Base-by-base conservation (phyloP, 495 filamentous ascomycete genomes). In the Lophiotrema nucula region DNA sequence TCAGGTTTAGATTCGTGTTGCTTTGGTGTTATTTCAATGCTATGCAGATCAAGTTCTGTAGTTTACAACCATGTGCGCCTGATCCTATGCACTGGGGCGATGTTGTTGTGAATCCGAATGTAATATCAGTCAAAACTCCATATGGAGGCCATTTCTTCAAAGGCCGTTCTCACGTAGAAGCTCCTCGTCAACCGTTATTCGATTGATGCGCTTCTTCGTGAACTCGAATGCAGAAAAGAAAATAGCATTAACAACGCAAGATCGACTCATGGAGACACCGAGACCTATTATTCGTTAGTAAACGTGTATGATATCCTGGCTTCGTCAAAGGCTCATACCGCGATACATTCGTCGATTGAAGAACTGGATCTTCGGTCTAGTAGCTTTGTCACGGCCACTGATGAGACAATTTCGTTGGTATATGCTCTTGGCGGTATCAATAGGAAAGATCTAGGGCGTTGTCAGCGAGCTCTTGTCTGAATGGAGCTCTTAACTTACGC, bases 221-320 rank as follows among this genome's bases (percentile, higher is more conserved):
- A 85, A 83, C 72, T 90, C 87, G 67, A 89, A 90, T 39, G 81
- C 83, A 27, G 82, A 86, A 70, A 90, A 90, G 75, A 90, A 90
- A 56, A 90, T 83, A 37, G 87, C 84, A 67, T 90, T 90, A 52
- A 90, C 60, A 47, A 79, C 68, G 66, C 83, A 88, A 25, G 88
- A 89, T 27, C 89, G 81, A 48, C 77, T 77, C 84, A 92, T 89
- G 13, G 87, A 90, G 22, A 93, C 88, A 18, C 83, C 85, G 15
- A 93, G 78, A 21, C 88, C 88, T 69, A 77, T 65, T 23, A 57
- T 22, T 13, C 10, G 47, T 59, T 41, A 61, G 23, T 27, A 4
- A 31, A 6, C n/a, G 2, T 24, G 33, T 13, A 13, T 22, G 31
- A n/a, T 35, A 42, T 48, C 38, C 15, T 26, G 23, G 35, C 16